Conservation (phyloP, 352 stramenopile species). For the Thraustochytrium sp. region DNA sequence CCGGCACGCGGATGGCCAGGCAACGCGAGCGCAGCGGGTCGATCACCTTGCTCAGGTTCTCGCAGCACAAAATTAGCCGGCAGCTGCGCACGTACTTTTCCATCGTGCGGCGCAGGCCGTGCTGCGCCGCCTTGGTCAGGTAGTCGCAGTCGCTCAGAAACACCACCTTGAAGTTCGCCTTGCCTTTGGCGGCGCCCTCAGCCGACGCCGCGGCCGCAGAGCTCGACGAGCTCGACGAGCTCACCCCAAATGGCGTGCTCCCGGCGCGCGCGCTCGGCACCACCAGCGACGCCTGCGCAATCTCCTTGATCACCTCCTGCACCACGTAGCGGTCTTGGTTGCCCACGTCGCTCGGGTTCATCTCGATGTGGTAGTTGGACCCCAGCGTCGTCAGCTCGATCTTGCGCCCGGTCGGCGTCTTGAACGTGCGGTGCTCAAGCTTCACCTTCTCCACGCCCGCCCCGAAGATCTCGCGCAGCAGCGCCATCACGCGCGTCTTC, state of each 20-base stretch:
- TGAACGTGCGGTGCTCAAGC: slow-evolving; percentile 85
- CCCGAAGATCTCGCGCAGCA: slow-evolving; percentile 91
- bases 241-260: background rate
- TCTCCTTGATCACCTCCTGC: slow-evolving; percentile 99
- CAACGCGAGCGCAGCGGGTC: slow-evolving; percentile 93
- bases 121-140: slow-evolving; percentile 94
- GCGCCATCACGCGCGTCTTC: slow-evolving; percentile 93
- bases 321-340: slow-evolving; percentile 93
- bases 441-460: slow-evolving; percentile 80
- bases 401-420: slow-evolving; percentile 78
- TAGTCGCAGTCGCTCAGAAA: slow-evolving; percentile 94
- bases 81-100: slow-evolving; percentile 91
- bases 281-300: slow-evolving; percentile 80
- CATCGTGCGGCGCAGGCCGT: slow-evolving; percentile 93
- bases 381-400: slow-evolving; percentile 96
- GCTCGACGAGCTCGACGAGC: slow-evolving; percentile 3
- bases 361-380: slow-evolving; percentile 98
- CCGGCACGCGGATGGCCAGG: slow-evolving; percentile 84
- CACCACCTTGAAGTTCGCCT: slow-evolving; percentile 72
- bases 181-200: background rate
- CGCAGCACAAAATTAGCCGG: slow-evolving; percentile 94
- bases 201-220: background rate
- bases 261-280: slow-evolving; percentile 60
- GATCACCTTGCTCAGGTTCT: slow-evolving; percentile 93
- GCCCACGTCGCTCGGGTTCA: slow-evolving; percentile 94